Base-by-base conservation (phyloP, 768 basidiomycete species). In the Hygrophorus pudorinus region DNA sequence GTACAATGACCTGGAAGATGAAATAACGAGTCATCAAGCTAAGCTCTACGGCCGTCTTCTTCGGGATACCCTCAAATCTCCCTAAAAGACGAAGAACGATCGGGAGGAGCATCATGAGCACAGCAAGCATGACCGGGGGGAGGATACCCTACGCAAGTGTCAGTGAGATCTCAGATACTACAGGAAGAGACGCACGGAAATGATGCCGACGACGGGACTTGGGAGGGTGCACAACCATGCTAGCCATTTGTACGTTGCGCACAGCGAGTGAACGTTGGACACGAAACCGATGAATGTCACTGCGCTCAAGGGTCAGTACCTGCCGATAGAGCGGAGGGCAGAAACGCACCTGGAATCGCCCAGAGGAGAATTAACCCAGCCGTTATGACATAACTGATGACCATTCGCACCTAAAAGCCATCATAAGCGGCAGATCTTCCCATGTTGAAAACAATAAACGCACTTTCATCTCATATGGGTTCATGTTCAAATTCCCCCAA, bases 21-120 rank as follows among this genome's bases (percentile, higher is more conserved):
- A 94, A 94, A 65, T 73, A 98, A 16, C 96, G 71, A 1, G 79
- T 81, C 93, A 97, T 96, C 56, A 99, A 63, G 41, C 83, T 86
- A 4, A 96, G 72, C 53, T 99, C 94, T 33, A 98, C 64, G 1
- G 79, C 82, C 0, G 81, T 86, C 28, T 73, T 72, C 51, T 85
- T 81, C 0, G 94, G 92, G 14, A 91, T 88, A 14, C 96, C 96
- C 64, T 98, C 89, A 43, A 96, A 83, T 14, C 76, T 69, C 10
- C 80, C 87, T 21, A 97, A 66, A 16, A 88, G 64, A 31, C 94
- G 74, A 47, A 98, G 61, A 12, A 98, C 53, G 55, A 91, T 85
- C 0, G 72, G 78, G 1, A 99, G 70, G 5, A 98, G 68, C 79
- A 91, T 77, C 81, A 92, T 91, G 41, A 99, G 73, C 13, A 98